Evolutionary conservation across 2,329 filamentous ascomycete species (phyloP).

Genomic region (Aspergillus sp.): DNA sequence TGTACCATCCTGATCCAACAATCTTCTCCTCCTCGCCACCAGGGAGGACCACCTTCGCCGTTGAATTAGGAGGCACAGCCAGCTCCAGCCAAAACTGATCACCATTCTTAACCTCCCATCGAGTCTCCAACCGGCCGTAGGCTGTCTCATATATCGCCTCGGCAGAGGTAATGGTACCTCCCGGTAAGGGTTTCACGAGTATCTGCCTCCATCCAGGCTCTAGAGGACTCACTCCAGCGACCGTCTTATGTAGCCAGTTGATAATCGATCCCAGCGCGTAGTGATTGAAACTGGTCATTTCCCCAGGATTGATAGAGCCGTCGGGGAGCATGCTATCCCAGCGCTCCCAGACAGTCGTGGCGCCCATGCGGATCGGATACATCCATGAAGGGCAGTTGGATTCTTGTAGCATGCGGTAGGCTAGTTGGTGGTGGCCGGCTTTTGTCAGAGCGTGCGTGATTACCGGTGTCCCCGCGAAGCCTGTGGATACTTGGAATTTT

Average conservation of each 20-base stretch:
- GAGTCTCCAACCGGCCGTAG: slow-evolving; percentile 29
- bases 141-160: slow-evolving; percentile 30
- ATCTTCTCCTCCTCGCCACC: slow-evolving; percentile 3
- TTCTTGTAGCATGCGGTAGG: slow-evolving; percentile 44
- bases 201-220: slow-evolving; percentile 34
- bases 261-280: slow-evolving; percentile 43
- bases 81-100: slow-evolving; percentile 16
- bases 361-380: slow-evolving; percentile 42
- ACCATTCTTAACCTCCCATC: slow-evolving; percentile 17
- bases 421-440: slow-evolving; percentile 22
- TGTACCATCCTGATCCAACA: slow-evolving; percentile 20
- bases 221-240: slow-evolving; percentile 24
- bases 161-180: slow-evolving; percentile 31
- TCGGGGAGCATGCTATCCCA: slow-evolving; percentile 45
- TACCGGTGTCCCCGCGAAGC: slow-evolving; percentile 36
- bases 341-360: slow-evolving; percentile 47
- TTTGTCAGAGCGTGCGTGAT: slow-evolving; percentile 29
- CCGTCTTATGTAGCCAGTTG: slow-evolving; percentile 38
- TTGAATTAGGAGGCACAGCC: slow-evolving; percentile 23
- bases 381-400: slow-evolving; percentile 38
- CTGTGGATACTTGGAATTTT: slow-evolving; percentile 35
- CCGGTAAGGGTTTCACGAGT: slow-evolving; percentile 30
- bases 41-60: slow-evolving; percentile 19
- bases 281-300: slow-evolving; percentile 47
- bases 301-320: slow-evolving; percentile 39